Evolutionary conservation across 805 yeast species (phyloP).

Genomic region (Suhomyces vadensis): DNA sequence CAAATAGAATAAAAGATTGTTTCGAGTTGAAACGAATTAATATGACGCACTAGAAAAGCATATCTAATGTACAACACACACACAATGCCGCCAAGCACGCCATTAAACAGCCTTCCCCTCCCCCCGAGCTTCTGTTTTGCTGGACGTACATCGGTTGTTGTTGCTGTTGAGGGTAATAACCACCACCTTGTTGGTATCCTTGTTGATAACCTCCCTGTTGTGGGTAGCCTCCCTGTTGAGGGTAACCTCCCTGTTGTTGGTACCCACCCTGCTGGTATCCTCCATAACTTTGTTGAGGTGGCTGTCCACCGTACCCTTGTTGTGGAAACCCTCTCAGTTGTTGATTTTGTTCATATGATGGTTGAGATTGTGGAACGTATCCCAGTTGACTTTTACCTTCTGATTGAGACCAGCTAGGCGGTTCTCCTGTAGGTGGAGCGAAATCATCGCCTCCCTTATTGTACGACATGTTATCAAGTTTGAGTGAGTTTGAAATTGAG

Average conservation of each 20-base stretch:
- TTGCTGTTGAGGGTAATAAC: slow-evolving; percentile 39
- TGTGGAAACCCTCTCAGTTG: slow-evolving; percentile 23
- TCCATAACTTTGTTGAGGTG: slow-evolving; percentile 15
- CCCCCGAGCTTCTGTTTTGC: slow-evolving; percentile 32
- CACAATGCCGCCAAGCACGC: slow-evolving; percentile 42
- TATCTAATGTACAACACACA: slow-evolving; percentile 38
- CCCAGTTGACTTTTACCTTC: slow-evolving; percentile 7
- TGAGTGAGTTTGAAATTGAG: no score
- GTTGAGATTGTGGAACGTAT: slow-evolving; percentile 14
- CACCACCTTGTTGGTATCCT: slow-evolving; percentile 23
- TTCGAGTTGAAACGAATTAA: no score
- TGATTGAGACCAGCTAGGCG: slow-evolving; percentile 25
- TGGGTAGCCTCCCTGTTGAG: slow-evolving; percentile 15
- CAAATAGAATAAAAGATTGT: no score
- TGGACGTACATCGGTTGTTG: slow-evolving; percentile 48
- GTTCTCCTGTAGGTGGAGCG: slow-evolving; percentile 31
- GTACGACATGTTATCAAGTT: slow-evolving; percentile 3
- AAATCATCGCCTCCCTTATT: slow-evolving; percentile 11
- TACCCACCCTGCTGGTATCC: slow-evolving; percentile 11
- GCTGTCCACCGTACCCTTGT: slow-evolving; percentile 10
- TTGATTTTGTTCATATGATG: slow-evolving; percentile 14
- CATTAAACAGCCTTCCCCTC: slow-evolving; percentile 36
- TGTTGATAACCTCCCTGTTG: slow-evolving; percentile 27
- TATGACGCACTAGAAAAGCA: slow-evolving; percentile 25
- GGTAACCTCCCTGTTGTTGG: slow-evolving; percentile 14